A percentile compares a stretch with the other conserved stretches of the same genome.
Evolutionary conservation across 2,329 filamentous ascomycete genomes (phyloP).

Genomic region (Penicillium sp.): DNA sequence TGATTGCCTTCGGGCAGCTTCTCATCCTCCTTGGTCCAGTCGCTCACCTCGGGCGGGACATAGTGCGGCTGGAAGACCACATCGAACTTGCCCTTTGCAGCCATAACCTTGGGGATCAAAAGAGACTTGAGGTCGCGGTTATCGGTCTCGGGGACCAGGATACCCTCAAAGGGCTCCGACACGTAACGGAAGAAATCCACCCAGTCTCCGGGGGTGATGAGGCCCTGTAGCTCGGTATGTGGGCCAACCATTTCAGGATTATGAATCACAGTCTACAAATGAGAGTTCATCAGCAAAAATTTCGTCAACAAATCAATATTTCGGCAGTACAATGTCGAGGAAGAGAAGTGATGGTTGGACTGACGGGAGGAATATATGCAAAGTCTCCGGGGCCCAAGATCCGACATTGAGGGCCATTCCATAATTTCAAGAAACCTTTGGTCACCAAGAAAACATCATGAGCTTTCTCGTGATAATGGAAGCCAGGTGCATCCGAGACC

Average conservation of each 20-base stretch:
- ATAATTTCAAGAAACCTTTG: conserved; percentile 52
- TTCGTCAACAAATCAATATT: no score
- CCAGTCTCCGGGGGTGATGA: conserved; percentile 55
- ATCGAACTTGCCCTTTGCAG: conserved; percentile 51
- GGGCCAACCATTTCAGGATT: conserved; percentile 51
- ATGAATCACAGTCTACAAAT: conserved; percentile 45
- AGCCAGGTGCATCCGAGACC: conserved; percentile 38
- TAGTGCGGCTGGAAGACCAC: conserved; percentile 50
- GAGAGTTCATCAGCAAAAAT: not conserved
- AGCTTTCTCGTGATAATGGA: conserved; percentile 53
- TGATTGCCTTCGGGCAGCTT: conserved; percentile 20
- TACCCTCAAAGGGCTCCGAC: conserved; percentile 47
- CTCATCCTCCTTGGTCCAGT: conserved; percentile 23
- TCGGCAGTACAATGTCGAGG: no score
- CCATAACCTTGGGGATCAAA: conserved; percentile 52
- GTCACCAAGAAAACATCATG: conserved; percentile 54
- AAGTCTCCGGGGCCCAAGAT: conserved; percentile 53
- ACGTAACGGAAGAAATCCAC: conserved; percentile 57
- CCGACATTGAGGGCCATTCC: conserved; percentile 52
- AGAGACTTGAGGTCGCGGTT: conserved; percentile 47
- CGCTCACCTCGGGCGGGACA: conserved; percentile 36
- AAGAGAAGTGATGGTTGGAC: conserved; percentile 2
- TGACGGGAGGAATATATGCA: conserved; percentile 52
- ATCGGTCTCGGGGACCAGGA: conserved; percentile 49
- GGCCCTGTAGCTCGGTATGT: conserved; percentile 50